These are phyloP conservation scores for Colletotrichum tanaceti DNA, from an alignment of 2,329 filamentous ascomycete species.

Conservation along the genomic window DNA sequence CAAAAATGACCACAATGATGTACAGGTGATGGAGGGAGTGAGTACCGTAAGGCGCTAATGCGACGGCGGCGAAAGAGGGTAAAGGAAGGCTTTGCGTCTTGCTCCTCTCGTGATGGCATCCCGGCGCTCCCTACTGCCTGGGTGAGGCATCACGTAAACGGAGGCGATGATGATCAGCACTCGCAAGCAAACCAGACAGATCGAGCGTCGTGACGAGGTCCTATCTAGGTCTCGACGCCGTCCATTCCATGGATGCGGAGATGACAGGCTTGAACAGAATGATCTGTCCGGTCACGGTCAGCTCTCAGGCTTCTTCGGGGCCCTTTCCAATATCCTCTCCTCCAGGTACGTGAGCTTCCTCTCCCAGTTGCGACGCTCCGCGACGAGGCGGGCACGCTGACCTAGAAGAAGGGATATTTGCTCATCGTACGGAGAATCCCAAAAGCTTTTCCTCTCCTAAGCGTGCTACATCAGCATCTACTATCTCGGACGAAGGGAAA, in stretches of 20 bases:
- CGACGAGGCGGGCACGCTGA: conserved; percentile 54
- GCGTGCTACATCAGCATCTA: neutral
- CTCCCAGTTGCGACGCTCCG: conserved; percentile 55
- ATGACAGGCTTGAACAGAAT: neutral
- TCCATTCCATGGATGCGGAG: neutral
- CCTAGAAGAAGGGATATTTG: conserved; percentile 59
- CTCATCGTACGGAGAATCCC: conserved; percentile 54
- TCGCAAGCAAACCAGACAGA: neutral
- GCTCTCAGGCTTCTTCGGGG: conserved; percentile 42
- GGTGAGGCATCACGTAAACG: neutral
- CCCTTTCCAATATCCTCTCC: conserved; percentile 53
- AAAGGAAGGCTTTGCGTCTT: neutral
- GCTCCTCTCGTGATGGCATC: neutral
- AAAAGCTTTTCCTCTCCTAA: conserved; percentile 52
- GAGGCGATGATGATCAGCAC: neutral
- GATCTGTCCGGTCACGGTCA: neutral
- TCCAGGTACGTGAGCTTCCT: conserved; percentile 56
- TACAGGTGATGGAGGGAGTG: neutral
- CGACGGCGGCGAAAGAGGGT: no score
- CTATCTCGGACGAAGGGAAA: neutral
- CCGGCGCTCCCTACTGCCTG: no score
- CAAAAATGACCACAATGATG: conserved; percentile 9
- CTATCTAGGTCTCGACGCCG: neutral
- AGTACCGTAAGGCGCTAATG: neutral
- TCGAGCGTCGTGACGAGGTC: neutral